Base-by-base conservation (phyloP, 257 asterid genomes). In the Lavandula angustifolia region DNA sequence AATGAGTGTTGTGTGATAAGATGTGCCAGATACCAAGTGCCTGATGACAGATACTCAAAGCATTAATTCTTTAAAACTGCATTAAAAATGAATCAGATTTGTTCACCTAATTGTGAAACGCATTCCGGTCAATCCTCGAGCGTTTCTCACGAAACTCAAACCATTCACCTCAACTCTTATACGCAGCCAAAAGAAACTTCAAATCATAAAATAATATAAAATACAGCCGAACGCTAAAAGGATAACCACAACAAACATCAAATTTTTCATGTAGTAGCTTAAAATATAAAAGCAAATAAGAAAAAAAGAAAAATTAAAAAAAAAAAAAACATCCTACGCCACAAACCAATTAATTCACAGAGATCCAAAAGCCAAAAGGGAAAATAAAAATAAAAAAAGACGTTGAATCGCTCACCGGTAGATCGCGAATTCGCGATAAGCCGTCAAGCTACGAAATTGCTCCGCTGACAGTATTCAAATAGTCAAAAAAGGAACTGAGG, bases 371-470 rank as follows among this genome's bases (percentile, higher is more conserved):
- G 50, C 8, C 50, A n/a, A 40, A 40, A 17, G 14, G 3, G 3
- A 17, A 38, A 38, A 2, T 3, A 54, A n/a, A 16, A 31, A 59
- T 62, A 6, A 47, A 16, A 68, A 8, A 46, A 48, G 46, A 56
- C 27, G 10, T 3, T 9, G 40, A 73, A 41, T 51, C 42, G 73
- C 74, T 66, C 73, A 70, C 81, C 69, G 61, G n/a, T 51, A 53
- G 79, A 78, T 78, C 83, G 74, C 67, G 34, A 53, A 78, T 75
- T 78, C 83, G 74, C 67, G 33, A 42, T 38, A 60, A n/a, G 60
- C 62, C 55, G 78, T 51, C 65, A 64, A 59, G 66, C 27, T 54
- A 7, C 56, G 52, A 54, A 40, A 57, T 17, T 68, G 56, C 64
- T 64, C 47, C 49, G 34, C 14, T 33, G 37, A 1, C 29, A 5